These are phyloP conservation scores for Aurinia saxatilis DNA, from an alignment of 345 rosid genomes.

Conservation along the genomic window DNA sequence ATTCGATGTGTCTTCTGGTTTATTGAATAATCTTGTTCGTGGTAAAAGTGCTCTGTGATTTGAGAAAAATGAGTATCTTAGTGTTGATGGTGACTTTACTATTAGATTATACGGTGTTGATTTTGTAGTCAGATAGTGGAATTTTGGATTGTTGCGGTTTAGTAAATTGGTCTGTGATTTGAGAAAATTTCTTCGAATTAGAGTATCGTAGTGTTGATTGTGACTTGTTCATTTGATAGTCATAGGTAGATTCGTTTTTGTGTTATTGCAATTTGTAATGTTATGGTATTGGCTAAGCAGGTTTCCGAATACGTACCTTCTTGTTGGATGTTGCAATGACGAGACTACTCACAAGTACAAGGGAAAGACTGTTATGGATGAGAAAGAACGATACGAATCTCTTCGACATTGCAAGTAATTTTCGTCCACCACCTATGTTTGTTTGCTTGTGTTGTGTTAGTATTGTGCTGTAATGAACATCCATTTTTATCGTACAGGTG, in stretches of 20 bases:
- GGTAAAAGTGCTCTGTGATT: too few species aligned
- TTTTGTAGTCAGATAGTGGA: too few species aligned
- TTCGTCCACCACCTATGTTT: not conserved
- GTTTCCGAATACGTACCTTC: slow-evolving; percentile 49
- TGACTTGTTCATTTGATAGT: too few species aligned
- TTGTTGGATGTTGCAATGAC: slow-evolving; percentile 66
- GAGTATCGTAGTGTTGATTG: too few species aligned
- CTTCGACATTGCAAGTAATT: slow-evolving; percentile 57
- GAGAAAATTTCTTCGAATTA: not conserved
- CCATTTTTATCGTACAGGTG: slow-evolving; percentile 30
- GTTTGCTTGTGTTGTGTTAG: not conserved
- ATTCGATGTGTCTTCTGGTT: not conserved
- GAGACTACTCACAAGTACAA: slow-evolving; percentile 43
- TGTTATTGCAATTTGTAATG: not conserved
- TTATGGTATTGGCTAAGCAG: slow-evolving; percentile 17
- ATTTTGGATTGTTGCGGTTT: too few species aligned
- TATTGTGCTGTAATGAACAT: not conserved
- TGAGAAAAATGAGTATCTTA: not conserved
- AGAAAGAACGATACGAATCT: slow-evolving; percentile 51
- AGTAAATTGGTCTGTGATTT: not conserved
- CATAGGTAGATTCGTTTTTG: not conserved
- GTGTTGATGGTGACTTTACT: too few species aligned
- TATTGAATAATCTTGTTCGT: not conserved
- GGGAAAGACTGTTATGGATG: slow-evolving; percentile 66
- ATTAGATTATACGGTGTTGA: too few species aligned